Evolutionary conservation across 2,329 filamentous ascomycete species (phyloP), one percentile per base, ranked within the genome.

Genomic region (Penicillium corylophilum): DNA sequence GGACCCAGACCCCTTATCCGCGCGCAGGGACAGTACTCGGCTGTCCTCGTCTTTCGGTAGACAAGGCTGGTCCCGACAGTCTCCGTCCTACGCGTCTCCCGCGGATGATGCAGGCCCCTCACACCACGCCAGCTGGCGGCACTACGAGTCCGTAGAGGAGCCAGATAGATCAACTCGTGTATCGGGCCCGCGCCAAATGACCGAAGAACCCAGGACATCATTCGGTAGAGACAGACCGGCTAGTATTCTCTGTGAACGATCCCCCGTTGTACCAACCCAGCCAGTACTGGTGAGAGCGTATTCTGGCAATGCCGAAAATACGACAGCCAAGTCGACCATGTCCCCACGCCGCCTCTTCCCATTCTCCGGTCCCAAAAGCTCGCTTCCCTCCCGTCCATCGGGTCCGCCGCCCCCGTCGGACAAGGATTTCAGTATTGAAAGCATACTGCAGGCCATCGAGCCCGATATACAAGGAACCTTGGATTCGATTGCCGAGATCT

Each of bases 401-500:
- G 61, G 61, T 10, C 62, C 68, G 2, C 63, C 67, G 36, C 60
- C 77, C 9, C 80, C 81, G 8, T 70, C 77, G 3, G 69, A 77
- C 16, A 72, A 79, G 20, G 78, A 79, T 48, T 83, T 82, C 63
- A 78, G 78, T 44, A 82, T 83, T 57, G 78, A 78, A 26, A 75
- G 76, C 24, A 82, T 83, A 52, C 69, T 83, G 13, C 74, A 75
- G 22, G 79, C 81, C 24, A 79, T 83, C 49, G 80, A 84, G 50
- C 77, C 80, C 12, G 82, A 85, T 58, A 82, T 85, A 42, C 73
- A 79, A 55, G 71, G 71, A 13, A 82, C 82, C 9, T 75, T 86
- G 47, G 80, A 85, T 61, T 80, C 81, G 15, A 85, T 86, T 58
- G 82, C 82, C 22, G 81, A 84, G 60, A 84, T 86, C 53, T 83